Evolutionary conservation across 768 basidiomycete genomes (phyloP).

Genomic region (Leccinum truebloodii): DNA sequence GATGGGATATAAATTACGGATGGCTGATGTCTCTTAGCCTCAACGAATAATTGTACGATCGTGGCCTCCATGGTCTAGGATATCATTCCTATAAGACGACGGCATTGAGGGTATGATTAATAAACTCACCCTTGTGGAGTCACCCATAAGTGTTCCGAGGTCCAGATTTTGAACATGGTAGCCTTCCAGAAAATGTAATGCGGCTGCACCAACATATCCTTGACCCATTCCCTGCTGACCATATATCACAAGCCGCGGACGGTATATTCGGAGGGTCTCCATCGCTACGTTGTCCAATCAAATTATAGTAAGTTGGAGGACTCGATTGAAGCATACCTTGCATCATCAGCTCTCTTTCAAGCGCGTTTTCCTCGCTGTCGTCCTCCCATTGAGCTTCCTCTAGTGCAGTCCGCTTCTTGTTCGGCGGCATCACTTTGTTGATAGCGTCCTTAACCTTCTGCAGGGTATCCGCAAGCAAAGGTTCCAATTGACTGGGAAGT

Average conservation of each 20-base stretch:
- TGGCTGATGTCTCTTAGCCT: conserved; percentile 96
- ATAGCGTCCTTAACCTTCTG: conserved; percentile 73
- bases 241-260: conserved; percentile 83
- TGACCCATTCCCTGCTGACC: conserved; percentile 91
- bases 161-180: conserved; percentile 95
- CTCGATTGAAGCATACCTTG: conserved; percentile 57
- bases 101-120: background rate
- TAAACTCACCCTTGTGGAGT: conserved; percentile 78
- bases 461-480: conserved; percentile 69
- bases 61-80: conserved; percentile 84
- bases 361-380: conserved; percentile 72
- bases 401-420: conserved; percentile 79
- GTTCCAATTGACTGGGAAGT: conserved; percentile 80
- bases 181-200: conserved; percentile 92
- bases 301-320: background rate
- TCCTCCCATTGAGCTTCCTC: conserved; percentile 98
- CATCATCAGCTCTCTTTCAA: conserved; percentile 86
- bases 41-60: conserved; percentile 92
- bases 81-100: conserved; percentile 5
- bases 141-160: conserved; percentile 82
- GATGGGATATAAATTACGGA: conserved; percentile 95
- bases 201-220: conserved; percentile 83
- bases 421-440: conserved; percentile 72
- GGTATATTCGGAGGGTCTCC: conserved; percentile 87
- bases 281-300: conserved; percentile 56